These are phyloP conservation scores for Trichoderma koningii DNA, from an alignment of 2,329 filamentous ascomycete genomes.

Conservation along the genomic window DNA sequence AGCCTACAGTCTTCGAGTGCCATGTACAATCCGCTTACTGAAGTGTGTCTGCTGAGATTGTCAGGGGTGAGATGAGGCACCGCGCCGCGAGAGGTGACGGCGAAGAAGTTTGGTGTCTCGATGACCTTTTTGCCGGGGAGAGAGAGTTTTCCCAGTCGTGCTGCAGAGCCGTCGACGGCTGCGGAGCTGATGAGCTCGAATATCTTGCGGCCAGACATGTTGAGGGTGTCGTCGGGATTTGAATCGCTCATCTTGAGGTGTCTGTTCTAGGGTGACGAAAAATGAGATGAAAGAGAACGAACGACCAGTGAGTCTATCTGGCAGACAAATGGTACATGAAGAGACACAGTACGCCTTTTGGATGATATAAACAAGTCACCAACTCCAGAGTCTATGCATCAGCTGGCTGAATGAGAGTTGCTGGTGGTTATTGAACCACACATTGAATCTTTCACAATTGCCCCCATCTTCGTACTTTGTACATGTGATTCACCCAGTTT, in stretches of 20 bases:
- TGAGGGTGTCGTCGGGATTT: conserved; percentile 30
- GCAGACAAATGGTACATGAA: background rate
- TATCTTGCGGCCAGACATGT: conserved; percentile 36
- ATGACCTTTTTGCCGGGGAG: conserved; percentile 65
- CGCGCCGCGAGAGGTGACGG: conserved; percentile 77
- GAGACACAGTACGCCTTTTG: background rate
- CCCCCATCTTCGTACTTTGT: background rate
- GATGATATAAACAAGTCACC: background rate
- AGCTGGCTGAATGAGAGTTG: background rate
- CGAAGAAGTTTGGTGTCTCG: conserved; percentile 80
- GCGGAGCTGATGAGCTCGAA: conserved; percentile 53
- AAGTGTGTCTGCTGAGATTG: conserved; percentile 66
- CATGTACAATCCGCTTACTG: conserved; percentile 72
- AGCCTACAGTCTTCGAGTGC: conserved; percentile 89
- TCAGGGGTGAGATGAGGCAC: conserved; percentile 90
- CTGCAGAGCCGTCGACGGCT: conserved; percentile 45
- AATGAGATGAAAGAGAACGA: background rate
- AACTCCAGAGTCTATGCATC: background rate
- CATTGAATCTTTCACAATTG: background rate
- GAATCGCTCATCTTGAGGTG: conserved; percentile 38
- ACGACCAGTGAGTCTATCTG: background rate
- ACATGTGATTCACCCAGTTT: background rate
- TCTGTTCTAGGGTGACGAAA: conserved; percentile 13
- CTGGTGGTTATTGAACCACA: background rate
- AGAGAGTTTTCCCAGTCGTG: conserved; percentile 68